A percentile compares a stretch with the other conserved stretches of the same genome.
Conservation (phyloP, 495 filamentous ascomycete species). For the Aspergillus sclerotiicarbonarius region DNA sequence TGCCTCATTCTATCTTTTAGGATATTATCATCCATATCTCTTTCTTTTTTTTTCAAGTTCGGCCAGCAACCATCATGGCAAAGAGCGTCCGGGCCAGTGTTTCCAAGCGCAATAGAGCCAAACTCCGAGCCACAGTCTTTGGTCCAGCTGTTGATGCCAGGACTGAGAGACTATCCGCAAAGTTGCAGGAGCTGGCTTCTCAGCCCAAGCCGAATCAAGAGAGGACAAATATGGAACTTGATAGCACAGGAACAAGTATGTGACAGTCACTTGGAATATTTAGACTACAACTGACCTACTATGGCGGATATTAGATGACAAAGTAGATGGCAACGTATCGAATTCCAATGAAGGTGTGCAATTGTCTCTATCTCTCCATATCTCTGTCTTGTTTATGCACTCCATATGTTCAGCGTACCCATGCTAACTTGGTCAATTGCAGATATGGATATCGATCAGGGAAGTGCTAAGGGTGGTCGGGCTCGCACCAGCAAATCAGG, state of each 20-base stretch:
- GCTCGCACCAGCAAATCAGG: constrained; percentile 26
- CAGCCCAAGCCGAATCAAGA: constrained; percentile 52
- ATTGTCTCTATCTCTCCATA: neutral
- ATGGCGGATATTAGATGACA: constrained; percentile 12
- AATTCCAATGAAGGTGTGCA: constrained; percentile 26
- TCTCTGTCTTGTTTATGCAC: neutral
- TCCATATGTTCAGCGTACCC: neutral
- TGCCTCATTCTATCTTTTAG: neutral
- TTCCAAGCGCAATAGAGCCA: constrained; percentile 74
- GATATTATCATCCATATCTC: neutral
- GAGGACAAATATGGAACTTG: constrained; percentile 23
- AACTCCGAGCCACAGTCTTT: constrained; percentile 74
- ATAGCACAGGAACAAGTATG: constrained; percentile 30
- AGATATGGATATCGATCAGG: constrained; percentile 43
- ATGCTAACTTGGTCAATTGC: constrained; percentile 12
- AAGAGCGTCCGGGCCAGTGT: constrained; percentile 73
- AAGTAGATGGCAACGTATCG: constrained; percentile 18
- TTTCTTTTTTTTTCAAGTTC: neutral
- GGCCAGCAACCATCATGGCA: constrained; percentile 58
- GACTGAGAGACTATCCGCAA: constrained; percentile 74
- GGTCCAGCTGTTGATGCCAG: constrained; percentile 73
- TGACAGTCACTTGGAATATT: neutral
- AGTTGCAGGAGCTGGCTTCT: constrained; percentile 69
- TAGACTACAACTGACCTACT: no score
- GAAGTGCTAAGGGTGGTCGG: constrained; percentile 20